A percentile compares a stretch with the other conserved stretches of the same genome.
These are phyloP conservation scores for Helicostylum pulchrum DNA, from an alignment of 192 early-diverging fungal genomes.

Conservation along the genomic window DNA sequence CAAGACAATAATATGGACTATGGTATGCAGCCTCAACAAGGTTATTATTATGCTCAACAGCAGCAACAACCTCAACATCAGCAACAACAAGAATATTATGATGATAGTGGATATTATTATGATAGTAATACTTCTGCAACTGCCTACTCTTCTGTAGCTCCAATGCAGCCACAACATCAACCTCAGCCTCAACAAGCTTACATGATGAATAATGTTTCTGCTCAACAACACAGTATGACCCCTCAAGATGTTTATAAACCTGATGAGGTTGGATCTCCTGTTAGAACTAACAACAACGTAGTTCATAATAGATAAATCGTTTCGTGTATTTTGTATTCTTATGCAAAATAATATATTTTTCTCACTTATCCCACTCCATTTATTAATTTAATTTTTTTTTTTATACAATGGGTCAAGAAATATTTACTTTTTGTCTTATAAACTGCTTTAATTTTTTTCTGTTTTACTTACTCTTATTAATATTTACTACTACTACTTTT, in stretches of 20 bases:
- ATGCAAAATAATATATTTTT: no score
- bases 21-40: conserved; percentile 16
- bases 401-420: no score
- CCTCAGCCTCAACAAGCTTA: neutral
- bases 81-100: conserved; percentile 12
- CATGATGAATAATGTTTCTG: conserved; percentile 6
- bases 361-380: no score
- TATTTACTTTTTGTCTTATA: no score
- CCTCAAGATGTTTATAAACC: conserved; percentile 5
- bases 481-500: no score
- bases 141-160: neutral
- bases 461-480: no score
- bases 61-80: neutral
- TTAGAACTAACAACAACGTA: no score
- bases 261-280: neutral
- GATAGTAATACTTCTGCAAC: neutral
- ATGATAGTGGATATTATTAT: conserved; percentile 17
- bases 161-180: neutral
- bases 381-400: no score
- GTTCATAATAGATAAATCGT: no score
- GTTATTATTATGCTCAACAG: conserved; percentile 19
- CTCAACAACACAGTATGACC: neutral
- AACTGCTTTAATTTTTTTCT: no score
- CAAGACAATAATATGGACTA: conserved; percentile 2
- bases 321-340: no score